Evolutionary conservation across 805 yeast species (phyloP), one percentile per base, ranked within the genome.

Genomic region (Candida endomychidarum): DNA sequence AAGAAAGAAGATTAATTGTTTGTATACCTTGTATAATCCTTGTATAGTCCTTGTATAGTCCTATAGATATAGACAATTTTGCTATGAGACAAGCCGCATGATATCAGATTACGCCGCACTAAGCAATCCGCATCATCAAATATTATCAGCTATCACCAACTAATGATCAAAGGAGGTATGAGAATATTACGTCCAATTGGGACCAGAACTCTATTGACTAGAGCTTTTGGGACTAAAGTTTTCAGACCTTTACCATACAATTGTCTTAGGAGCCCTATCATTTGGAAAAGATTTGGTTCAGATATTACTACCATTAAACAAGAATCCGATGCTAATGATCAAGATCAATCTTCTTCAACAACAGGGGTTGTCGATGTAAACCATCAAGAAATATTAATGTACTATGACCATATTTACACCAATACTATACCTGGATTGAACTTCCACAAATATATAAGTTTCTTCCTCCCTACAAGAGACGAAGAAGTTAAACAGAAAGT

Each of bases 311-410:
- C 51, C 9, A 49, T 69, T 27, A 68, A 65, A 42, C 42, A 51
- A 12, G 70, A 64, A 41, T 48, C 65, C 4, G 45, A 44, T 27
- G 26, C 28, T n/a, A 39, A 40, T 31, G 63, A 57, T 24, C 30
- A 47, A 4, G 70, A 65, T 25, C 48, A 41, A 11, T 59, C 70
- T 3, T 65, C 72, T 2, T 50, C 55, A 7, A 52, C 66, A 3
- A 69, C 75, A 1, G 75, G 75, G 4, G 70, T 68, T 1, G 58
- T 69, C 40, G 72, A 69, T 40, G 48, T 53, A 24, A 54, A 58
- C 43, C 48, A 52, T 8, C 51, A 48, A 18, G 72, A 69, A 32
- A 56, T 63, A 8, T 54, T 68, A 11, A 38, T 68, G 9, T 69
- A 66, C 45, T 66, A 56, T 40, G 72, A 66, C 42, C 62, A 61